phyloP scores from a whole-genome alignment of 1,284 basidiomycete genomes.

The Inonotus hispidus region DNA sequence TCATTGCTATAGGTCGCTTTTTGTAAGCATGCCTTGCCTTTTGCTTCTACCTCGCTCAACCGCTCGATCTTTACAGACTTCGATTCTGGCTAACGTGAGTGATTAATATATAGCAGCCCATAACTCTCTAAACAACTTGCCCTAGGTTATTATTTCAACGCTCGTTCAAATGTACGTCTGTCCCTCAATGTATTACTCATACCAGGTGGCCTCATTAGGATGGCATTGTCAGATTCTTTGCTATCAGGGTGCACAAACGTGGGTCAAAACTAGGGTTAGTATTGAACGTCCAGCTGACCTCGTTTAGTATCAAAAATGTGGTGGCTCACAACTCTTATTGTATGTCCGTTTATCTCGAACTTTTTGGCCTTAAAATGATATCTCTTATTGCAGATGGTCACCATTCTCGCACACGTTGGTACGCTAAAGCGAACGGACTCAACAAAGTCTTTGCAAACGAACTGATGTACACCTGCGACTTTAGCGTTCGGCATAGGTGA shows the following conservation, averaged over 20 bases:
- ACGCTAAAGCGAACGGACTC: background rate
- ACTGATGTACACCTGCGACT: background rate
- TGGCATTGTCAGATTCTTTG: constrained; percentile 7
- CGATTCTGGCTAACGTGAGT: constrained; percentile 12
- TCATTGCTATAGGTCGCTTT: constrained; percentile 7
- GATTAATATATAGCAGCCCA: background rate
- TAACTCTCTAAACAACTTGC: background rate
- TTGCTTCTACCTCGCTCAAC: background rate
- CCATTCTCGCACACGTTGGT: constrained; percentile 17
- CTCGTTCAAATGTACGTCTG: constrained; percentile 13
- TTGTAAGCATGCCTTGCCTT: background rate
- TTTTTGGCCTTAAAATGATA: background rate
- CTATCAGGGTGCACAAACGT: constrained; percentile 11
- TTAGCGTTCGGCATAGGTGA: constrained; percentile 16
- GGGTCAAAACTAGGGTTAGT: background rate
- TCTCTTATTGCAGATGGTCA: background rate
- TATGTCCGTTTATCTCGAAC: background rate
- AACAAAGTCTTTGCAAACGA: background rate
- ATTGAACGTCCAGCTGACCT: background rate
- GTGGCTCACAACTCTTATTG: constrained; percentile 15
- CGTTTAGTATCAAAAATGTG: constrained; percentile 4
- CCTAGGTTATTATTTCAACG: constrained; percentile 7
- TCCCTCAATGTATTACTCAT: background rate
- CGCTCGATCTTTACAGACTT: background rate
- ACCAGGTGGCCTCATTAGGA: background rate